Conservation (phyloP, 805 yeast genomes). For the Saturnispora ahearnii region DNA sequence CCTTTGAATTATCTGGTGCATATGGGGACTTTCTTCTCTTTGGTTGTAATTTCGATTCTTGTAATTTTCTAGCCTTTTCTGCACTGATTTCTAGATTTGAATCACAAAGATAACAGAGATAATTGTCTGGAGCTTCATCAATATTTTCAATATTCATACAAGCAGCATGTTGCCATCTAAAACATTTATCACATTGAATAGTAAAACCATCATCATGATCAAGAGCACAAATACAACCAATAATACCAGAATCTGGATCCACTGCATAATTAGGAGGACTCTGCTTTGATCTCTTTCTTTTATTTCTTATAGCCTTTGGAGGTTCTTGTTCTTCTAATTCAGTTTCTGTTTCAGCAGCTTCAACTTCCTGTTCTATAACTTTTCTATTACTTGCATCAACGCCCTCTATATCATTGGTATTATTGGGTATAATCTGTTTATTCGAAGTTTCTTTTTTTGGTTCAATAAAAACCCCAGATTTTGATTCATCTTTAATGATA, state of each 20-base stretch:
- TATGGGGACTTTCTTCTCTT: conserved; percentile 22
- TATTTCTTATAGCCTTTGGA: not conserved
- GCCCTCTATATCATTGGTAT: not conserved
- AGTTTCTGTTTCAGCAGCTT: not conserved
- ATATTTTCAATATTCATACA: conserved; percentile 67
- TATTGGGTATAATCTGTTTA: not conserved
- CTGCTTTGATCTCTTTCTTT: not conserved
- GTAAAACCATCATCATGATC: conserved; percentile 91
- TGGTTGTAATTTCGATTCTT: conserved; percentile 29
- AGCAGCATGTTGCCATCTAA: conserved; percentile 91
- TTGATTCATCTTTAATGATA: not conserved
- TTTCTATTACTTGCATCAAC: not conserved
- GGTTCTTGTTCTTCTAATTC: not conserved
- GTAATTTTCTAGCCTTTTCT: conserved; percentile 25
- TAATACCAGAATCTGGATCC: conserved; percentile 74
- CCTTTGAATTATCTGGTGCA: conserved; percentile 4
- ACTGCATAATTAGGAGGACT: conserved; percentile 42
- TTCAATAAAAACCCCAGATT: not conserved
- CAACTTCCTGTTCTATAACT: not conserved
- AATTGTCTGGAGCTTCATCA: conserved; percentile 73
- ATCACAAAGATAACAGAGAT: conserved; percentile 71
- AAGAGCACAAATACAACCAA: conserved; percentile 82
- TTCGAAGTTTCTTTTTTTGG: not conserved
- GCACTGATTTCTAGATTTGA: conserved; percentile 35
- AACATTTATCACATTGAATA: conserved; percentile 88